These are phyloP conservation scores for Fusarium sp. DNA, from an alignment of 2,329 filamentous ascomycete genomes.

Conservation along the genomic window DNA sequence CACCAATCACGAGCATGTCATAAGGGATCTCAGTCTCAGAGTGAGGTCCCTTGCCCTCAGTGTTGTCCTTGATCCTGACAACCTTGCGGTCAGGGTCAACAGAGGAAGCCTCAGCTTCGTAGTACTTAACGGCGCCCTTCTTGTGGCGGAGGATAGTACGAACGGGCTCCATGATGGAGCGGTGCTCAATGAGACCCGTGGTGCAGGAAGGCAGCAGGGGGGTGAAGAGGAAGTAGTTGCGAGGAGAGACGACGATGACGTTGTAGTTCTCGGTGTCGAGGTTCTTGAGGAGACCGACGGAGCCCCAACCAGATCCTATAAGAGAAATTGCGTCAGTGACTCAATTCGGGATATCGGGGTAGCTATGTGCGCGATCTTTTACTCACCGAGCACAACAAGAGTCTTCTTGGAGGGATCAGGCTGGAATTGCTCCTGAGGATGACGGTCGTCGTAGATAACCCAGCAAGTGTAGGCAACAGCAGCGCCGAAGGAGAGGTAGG, in stretches of 20 bases:
- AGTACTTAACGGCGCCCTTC: conserved; percentile 93
- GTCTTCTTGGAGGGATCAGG: conserved; percentile 96
- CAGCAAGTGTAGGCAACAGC: conserved; percentile 80
- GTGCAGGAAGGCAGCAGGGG: conserved; percentile 97
- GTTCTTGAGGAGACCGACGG: conserved; percentile 96
- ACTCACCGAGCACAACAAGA: conserved; percentile 89
- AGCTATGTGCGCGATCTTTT: conserved; percentile 10
- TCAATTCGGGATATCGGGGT: conserved; percentile 18
- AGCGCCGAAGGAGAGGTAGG: conserved; percentile 79
- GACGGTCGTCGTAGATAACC: conserved; percentile 83
- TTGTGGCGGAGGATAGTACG: conserved; percentile 96
- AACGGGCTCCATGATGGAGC: conserved; percentile 99
- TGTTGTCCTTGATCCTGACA: conserved; percentile 90
- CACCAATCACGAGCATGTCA: conserved; percentile 97
- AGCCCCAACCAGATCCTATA: conserved; percentile 92
- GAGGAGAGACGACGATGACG: conserved; percentile 95
- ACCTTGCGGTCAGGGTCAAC: conserved; percentile 93
- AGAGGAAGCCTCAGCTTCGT: conserved; percentile 96
- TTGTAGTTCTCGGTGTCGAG: conserved; percentile 99
- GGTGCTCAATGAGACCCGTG: conserved; percentile 96
- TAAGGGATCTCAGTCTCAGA: conserved; percentile 91
- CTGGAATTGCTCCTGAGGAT: conserved; percentile 82
- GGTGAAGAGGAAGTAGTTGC: conserved; percentile 99
- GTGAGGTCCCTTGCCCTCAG: conserved; percentile 87
- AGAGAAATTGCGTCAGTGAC: conserved; percentile 40